Conservation (phyloP, 176 grass and related monocot genomes). For the Themeda triandra region DNA sequence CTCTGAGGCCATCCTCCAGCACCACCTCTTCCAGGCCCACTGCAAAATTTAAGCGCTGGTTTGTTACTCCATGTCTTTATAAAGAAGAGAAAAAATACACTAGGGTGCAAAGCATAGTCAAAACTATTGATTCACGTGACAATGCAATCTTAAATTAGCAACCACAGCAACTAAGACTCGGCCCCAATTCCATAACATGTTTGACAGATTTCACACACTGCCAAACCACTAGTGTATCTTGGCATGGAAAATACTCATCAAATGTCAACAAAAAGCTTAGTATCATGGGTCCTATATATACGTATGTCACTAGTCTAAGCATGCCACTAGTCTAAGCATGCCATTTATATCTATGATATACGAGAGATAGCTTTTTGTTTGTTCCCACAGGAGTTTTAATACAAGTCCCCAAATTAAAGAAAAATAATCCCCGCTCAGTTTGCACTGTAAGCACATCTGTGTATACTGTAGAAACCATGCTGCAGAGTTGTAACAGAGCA, state of each 20-base stretch:
- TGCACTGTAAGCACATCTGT: no score
- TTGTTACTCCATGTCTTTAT: neutral
- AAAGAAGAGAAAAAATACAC: neutral
- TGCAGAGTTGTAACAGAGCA: no score
- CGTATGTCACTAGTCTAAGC: neutral
- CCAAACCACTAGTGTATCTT: neutral
- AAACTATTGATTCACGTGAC: neutral
- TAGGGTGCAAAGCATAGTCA: neutral
- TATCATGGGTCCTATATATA: neutral
- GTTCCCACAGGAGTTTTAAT: no score
- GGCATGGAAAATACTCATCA: no score
- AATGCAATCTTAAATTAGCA: neutral
- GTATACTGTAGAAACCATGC: no score
- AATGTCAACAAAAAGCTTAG: neutral
- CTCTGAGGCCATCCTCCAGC: conserved; percentile 24
- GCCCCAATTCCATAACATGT: neutral
- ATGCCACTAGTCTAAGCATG: no score
- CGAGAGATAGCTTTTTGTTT: no score
- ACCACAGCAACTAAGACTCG: neutral
- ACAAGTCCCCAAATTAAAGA: no score
- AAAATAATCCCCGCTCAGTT: no score
- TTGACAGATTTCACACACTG: neutral
- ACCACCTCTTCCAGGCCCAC: conserved; percentile 20
- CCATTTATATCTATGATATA: no score
- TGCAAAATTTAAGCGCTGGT: neutral